Base-by-base conservation (phyloP, 768 basidiomycete species). In the Tephrocybe sp. region DNA sequence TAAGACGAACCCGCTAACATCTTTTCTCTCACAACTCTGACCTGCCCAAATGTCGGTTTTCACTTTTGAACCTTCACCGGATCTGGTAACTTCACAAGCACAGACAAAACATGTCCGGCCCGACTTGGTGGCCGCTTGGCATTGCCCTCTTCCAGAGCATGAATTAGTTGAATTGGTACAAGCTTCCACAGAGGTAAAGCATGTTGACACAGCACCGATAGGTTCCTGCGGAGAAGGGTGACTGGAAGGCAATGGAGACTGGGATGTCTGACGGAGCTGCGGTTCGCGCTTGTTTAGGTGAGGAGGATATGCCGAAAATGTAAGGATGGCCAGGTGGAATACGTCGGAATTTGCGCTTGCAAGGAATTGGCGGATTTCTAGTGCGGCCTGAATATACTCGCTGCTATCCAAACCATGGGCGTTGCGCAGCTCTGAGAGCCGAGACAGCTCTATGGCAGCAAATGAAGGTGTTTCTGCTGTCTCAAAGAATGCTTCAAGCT, bases 21-120 rank as follows among this genome's bases (percentile, higher is more conserved):
- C 91, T 68, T 82, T 84, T 56, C 84, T 78, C 73, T 92, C 83
- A 58, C 91, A 93, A 55, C 74, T 79, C 46, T 79, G 76, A 4
- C 91, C 91, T 1, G 78, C 90, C 90, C 91, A 93, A 26, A 66
- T 68, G 55, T 84, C 78, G 3, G 76, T 81, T 64, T 83, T 76
- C 24, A 71, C 65, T n/a, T 83, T 77, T 21, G 73, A 66, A 9
- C 75, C 75, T 49, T 77, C 70, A 41, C 76, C 77, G 9, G 81
- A 85, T 23, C 67, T 71, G 7, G 77, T 75, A 10, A 62, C 65
- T 18, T 70, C 68, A 55, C 83, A 85, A 38, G 70, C 67, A 62
- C 83, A 85, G 26, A 81, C 74, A 57, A 74, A 81, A 59, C 79
- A 81, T 17, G 74, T 76, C 14, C 73, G 67, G 11, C 85, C 88